Evolutionary conservation across 805 yeast genomes (phyloP).

Genomic region (Kodamaea fukazawae): DNA sequence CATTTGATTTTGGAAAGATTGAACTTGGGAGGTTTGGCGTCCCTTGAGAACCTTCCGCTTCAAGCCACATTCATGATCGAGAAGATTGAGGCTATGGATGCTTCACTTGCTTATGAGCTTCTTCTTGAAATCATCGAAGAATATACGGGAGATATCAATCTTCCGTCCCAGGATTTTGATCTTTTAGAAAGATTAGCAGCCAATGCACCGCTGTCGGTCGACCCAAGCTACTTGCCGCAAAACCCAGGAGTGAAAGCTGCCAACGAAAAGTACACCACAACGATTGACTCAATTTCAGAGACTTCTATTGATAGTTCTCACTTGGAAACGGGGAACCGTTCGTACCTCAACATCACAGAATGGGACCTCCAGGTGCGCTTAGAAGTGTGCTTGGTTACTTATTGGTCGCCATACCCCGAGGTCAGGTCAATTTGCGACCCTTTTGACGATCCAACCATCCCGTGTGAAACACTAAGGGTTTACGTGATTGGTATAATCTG

Average conservation of each 20-base stretch:
- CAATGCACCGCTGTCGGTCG: too few species aligned
- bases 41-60: constrained; percentile 30
- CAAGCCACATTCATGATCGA: constrained; percentile 28
- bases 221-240: too few species aligned
- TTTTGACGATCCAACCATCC: constrained; percentile 48
- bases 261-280: neutral
- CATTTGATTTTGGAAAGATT: constrained; percentile 25
- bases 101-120: constrained; percentile 27
- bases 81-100: constrained; percentile 23
- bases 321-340: constrained; percentile 1
- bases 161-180: constrained; percentile 31
- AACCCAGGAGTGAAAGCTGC: neutral
- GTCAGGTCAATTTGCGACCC: constrained; percentile 43
- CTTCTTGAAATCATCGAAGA: constrained; percentile 36
- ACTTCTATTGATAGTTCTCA: too few species aligned
- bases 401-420: constrained; percentile 42
- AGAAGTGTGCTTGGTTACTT: constrained; percentile 38
- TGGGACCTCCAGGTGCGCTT: constrained; percentile 34
- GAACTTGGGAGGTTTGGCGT: constrained; percentile 21
- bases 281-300: too few species aligned
- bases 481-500: constrained; percentile 52
- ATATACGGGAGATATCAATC: constrained; percentile 34
- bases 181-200: constrained; percentile 28
- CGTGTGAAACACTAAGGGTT: constrained; percentile 52
- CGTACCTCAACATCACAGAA: constrained; percentile 16